A percentile compares a stretch with the other conserved stretches of the same genome.
These are phyloP conservation scores for Hypocrella siamensis DNA, from an alignment of 2,329 filamentous ascomycete genomes.

Conservation along the genomic window DNA sequence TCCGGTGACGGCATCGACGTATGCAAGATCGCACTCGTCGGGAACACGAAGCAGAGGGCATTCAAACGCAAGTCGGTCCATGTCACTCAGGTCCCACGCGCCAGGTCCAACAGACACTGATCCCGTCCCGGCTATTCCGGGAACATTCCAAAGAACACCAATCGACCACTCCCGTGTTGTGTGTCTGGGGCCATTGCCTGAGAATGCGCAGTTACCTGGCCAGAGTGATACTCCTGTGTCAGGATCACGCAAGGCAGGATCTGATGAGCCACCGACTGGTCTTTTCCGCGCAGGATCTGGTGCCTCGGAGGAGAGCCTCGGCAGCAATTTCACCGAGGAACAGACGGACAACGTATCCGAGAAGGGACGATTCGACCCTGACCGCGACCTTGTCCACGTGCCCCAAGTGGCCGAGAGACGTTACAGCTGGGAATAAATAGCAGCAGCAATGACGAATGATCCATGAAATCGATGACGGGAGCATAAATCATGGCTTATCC, in stretches of 20 bases:
- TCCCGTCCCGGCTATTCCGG: constrained; percentile 2
- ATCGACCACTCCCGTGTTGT: constrained; percentile 38
- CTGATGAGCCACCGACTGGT: constrained; percentile 1
- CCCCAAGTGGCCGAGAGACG: constrained; percentile 32
- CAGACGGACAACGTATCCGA: constrained; percentile 16
- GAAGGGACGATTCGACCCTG: constrained; percentile 24
- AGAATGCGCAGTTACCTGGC: constrained; percentile 21
- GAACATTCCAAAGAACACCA: constrained; percentile 26
- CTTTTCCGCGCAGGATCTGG: constrained; percentile 4
- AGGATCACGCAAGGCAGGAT: constrained; percentile 4
- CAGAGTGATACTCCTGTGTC: constrained; percentile 5
- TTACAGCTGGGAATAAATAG: constrained; percentile 34
- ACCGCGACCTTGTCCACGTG: constrained; percentile 31
- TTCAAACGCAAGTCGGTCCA: constrained; percentile 3
- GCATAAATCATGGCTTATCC: too few species aligned
- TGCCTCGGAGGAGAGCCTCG: constrained; percentile 23
- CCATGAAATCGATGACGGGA: too few species aligned
- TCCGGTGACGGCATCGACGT: constrained; percentile 19
- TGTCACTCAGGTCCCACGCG: constrained; percentile 2
- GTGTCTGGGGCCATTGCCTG: constrained; percentile 38
- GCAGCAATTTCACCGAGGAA: constrained; percentile 41
- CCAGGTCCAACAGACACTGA: constrained; percentile 1
- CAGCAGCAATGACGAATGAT: background rate
- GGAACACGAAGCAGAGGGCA: constrained; percentile 6
- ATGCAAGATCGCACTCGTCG: constrained; percentile 9